Conservation (phyloP, 164 flowering plant genomes). For the Annona squamosa region DNA sequence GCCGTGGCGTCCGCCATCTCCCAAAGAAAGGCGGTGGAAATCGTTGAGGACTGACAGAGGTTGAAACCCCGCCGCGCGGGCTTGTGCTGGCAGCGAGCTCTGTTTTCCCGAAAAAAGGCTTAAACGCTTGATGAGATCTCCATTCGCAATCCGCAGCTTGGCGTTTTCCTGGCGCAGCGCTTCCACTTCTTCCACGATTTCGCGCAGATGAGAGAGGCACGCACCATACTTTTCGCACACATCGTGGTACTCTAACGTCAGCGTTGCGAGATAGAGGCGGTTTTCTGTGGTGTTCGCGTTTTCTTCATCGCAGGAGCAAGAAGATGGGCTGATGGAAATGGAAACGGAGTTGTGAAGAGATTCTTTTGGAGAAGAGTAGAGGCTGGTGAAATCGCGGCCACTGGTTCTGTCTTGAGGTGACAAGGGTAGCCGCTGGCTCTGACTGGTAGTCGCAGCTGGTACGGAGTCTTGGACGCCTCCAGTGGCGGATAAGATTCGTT, state of each 20-base stretch:
- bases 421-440: conserved; percentile 1
- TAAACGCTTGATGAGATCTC: conserved; percentile 45
- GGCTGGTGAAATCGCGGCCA: conserved; percentile 17
- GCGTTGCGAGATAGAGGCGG: conserved; percentile 29
- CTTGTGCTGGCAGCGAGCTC: conserved; percentile 21
- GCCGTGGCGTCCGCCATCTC: conserved; percentile 8
- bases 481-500: conserved; percentile 18
- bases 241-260: conserved; percentile 49
- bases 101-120: conserved; percentile 22
- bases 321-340: conserved; percentile 21
- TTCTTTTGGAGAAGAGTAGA: conserved; percentile 20
- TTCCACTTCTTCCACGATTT: conserved; percentile 37
- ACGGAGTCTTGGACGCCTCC: conserved; percentile 14
- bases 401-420: conserved; percentile 5
- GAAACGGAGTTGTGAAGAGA: conserved; percentile 15
- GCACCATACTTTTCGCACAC: conserved; percentile 41
- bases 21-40: conserved; percentile 18
- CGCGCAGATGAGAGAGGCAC: conserved; percentile 49
- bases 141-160: conserved; percentile 41
- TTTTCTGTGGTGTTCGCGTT: conserved; percentile 14
- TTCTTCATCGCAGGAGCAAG: conserved; percentile 18
- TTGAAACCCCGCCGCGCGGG: conserved; percentile 11
- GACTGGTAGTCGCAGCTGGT: conserved; percentile 5
- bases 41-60: conserved; percentile 23
- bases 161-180: conserved; percentile 58